phyloP scores from a whole-genome alignment of 345 rosid genomes.

The Aquilaria sinensis region DNA sequence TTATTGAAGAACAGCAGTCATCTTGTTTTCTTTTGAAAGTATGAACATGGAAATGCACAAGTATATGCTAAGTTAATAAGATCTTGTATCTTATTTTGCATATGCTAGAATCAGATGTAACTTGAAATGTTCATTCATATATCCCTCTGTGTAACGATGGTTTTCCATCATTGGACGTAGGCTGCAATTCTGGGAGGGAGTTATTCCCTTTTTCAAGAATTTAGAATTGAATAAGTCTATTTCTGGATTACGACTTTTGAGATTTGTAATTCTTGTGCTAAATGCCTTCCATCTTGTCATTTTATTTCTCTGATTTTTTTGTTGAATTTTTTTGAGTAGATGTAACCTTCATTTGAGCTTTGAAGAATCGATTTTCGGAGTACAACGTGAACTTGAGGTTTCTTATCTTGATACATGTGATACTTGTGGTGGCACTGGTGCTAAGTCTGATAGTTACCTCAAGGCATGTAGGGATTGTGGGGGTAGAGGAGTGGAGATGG shows the following conservation, averaged over 20 bases:
- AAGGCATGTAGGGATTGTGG: slow-evolving; percentile 64
- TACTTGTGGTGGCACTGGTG: slow-evolving; percentile 80
- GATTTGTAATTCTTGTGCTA: background rate
- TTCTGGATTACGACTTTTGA: background rate
- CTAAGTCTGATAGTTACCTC: slow-evolving; percentile 52
- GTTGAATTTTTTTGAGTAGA: slow-evolving; percentile 27
- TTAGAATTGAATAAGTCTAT: background rate
- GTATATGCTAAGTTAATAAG: no score
- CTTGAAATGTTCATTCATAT: no score
- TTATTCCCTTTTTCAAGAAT: background rate
- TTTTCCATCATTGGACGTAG: background rate
- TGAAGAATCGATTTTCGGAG: slow-evolving; percentile 89
- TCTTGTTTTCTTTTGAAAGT: no score
- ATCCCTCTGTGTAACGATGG: background rate
- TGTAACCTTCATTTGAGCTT: slow-evolving; percentile 69
- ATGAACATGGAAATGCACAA: no score
- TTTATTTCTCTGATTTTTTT: slow-evolving; percentile 4
- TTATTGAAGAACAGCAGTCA: no score
- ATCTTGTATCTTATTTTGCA: no score
- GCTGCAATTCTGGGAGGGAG: background rate
- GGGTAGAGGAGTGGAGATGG: slow-evolving; percentile 75
- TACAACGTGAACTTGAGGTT: slow-evolving; percentile 53
- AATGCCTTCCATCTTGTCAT: background rate
- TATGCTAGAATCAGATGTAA: no score
- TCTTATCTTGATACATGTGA: slow-evolving; percentile 63